Base-by-base conservation (phyloP, 495 filamentous ascomycete species). In the Aspergillus wentii region DNA sequence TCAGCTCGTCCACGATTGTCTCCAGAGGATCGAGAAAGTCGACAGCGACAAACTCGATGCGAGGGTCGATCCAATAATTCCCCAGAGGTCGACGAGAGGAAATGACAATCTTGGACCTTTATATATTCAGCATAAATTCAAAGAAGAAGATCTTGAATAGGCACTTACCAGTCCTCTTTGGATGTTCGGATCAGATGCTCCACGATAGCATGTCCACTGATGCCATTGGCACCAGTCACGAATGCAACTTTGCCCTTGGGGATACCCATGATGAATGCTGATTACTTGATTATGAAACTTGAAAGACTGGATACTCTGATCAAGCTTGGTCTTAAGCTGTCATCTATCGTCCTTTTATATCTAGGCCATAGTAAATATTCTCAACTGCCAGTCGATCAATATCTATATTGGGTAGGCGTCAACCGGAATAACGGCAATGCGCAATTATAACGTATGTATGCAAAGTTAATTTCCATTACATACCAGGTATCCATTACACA, bases 151-250 rank as follows among this genome's bases (percentile, higher is more conserved):
- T 6, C 10, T 9, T 18, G 14, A 13, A 4, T 38, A 16, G 26
- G 11, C 15, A 21, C 13, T 8, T 42, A 57, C 49, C 49, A 57
- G 33, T 57, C 43, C 1, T 34, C 21, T 16, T 51, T 52, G 8
- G 47, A 47, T 19, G 35, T 40, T 0, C 43, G 42, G 19, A 52
- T 28, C 5, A 57, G 35, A 14, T 57, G 49, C 29, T 60, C 49
- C 1, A 58, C 20, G 11, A 63, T 52, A 4, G 52, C 44, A 29
- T 38, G 42, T 6, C 59, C 59, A 38, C 35, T 63, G 23, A 63
- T 53, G 11, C 59, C 59, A 40, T 63, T 63, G 28, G 46, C 46
- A 17, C 57, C 57, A 3, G 54, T 55, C 15, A 62, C 49, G 23
- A 62, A 49, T 9, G 57, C 57, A 9, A 53, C 48, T 33, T 57